A percentile compares a stretch with the other conserved stretches of the same genome.
Conservation (phyloP, 805 yeast genomes). For the Ogataea dorogensis region DNA sequence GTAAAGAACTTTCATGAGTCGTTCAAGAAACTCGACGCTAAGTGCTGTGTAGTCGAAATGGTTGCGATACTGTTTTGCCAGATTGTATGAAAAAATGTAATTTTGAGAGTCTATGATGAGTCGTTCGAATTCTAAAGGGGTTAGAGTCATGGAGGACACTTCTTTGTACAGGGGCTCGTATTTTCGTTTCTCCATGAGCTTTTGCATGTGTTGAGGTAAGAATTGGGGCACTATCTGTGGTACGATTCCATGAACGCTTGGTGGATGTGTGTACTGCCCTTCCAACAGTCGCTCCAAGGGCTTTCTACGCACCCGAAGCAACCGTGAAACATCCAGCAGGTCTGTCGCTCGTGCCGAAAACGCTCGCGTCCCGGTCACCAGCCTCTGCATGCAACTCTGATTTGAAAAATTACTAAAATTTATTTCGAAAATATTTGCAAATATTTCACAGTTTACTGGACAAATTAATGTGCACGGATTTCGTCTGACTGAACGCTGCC, state of each 20-base stretch:
- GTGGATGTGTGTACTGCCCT: constrained; percentile 1
- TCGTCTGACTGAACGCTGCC: constrained; percentile 79
- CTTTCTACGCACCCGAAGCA: no score
- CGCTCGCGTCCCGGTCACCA: no score
- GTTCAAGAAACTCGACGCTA: constrained; percentile 15
- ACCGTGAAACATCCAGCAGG: no score
- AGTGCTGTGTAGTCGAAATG: constrained; percentile 19
- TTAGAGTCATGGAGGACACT: constrained; percentile 5
- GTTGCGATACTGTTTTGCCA: constrained; percentile 19
- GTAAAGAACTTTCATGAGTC: constrained; percentile 21
- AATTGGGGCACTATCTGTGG: constrained; percentile 1
- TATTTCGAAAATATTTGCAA: not conserved
- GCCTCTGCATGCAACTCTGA: not conserved
- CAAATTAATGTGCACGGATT: constrained; percentile 67
- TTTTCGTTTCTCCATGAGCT: constrained; percentile 1
- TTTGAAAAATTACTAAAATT: not conserved
- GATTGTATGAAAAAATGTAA: constrained; percentile 20
- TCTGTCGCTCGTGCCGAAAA: constrained; percentile 9
- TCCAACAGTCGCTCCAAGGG: constrained; percentile 2
- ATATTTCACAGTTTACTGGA: constrained; percentile 26
- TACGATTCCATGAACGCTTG: not conserved
- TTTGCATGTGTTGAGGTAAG: not conserved
- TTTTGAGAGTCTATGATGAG: constrained; percentile 17
- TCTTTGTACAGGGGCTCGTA: constrained; percentile 4
- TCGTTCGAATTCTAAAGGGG: constrained; percentile 26